phyloP scores from a whole-genome alignment of 2,329 filamentous ascomycete species.

The Alternaria sp. region DNA sequence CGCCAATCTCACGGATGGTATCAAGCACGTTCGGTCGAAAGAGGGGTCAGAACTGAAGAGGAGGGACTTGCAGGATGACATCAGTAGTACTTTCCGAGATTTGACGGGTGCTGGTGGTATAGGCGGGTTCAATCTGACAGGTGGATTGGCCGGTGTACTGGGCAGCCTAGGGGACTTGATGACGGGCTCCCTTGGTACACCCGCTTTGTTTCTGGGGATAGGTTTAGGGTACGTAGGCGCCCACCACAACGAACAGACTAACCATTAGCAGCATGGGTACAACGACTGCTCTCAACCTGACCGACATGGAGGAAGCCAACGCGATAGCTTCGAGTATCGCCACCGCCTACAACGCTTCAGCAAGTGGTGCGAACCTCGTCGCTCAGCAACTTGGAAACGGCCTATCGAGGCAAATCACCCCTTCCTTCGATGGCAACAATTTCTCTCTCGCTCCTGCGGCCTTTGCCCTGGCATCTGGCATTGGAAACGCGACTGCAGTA shows the following conservation, averaged over 20 bases:
- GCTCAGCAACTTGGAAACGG: conserved; percentile 37
- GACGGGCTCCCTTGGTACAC: conserved; percentile 24
- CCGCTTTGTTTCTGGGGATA: conserved; percentile 39
- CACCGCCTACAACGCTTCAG: conserved; percentile 21
- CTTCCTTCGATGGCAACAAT: conserved; percentile 9
- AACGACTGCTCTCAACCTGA: conserved; percentile 34
- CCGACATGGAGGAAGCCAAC: conserved; percentile 20
- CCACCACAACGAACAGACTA: not conserved
- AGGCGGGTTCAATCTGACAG: conserved; percentile 14
- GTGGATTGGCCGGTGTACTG: conserved; percentile 18
- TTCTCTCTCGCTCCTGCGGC: conserved; percentile 25
- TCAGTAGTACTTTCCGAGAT: conserved; percentile 11
- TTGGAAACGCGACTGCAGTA: conserved; percentile 34
- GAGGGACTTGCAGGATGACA: conserved; percentile 15
- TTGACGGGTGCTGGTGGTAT: conserved; percentile 5
- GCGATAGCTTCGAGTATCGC: conserved; percentile 28
- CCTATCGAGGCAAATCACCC: conserved; percentile 27
- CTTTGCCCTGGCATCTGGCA: conserved; percentile 35
- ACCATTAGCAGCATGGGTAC: conserved; percentile 30
- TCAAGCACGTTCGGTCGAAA: conserved; percentile 15
- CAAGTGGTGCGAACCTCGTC: conserved; percentile 32
- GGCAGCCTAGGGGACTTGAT: conserved; percentile 18
- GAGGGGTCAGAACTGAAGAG: conserved; percentile 2
- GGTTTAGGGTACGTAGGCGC: conserved; percentile 31
- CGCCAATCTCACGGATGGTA: conserved; percentile 19